A percentile compares a stretch with the other conserved stretches of the same genome.
phyloP scores from a whole-genome alignment of 1,139 yeast genomes.

The Debaryomyces singareniensis region DNA sequence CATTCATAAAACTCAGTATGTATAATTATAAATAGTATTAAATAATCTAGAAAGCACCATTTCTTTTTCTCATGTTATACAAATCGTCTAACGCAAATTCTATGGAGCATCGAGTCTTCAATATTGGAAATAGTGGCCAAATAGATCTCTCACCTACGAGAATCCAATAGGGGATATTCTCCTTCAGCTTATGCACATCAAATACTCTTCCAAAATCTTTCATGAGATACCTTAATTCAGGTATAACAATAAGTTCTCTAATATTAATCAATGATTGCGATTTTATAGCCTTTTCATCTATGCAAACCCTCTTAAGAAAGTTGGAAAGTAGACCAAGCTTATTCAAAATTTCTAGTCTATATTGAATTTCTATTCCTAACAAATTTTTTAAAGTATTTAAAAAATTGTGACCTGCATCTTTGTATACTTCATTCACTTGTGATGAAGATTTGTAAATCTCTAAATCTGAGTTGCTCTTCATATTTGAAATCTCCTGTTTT shows the following conservation, averaged over 20 bases:
- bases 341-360: conserved; percentile 74
- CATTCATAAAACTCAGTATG: too few relatives aligned
- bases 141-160: conserved; percentile 86
- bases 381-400: conserved; percentile 31
- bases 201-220: conserved; percentile 66
- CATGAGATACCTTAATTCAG: conserved; percentile 66
- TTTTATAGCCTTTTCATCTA: conserved; percentile 82
- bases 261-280: conserved; percentile 46
- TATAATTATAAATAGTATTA: conserved; percentile 1
- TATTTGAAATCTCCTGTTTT: not conserved
- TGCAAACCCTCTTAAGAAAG: conserved; percentile 65
- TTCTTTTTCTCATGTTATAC: conserved; percentile 46
- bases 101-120: conserved; percentile 85
- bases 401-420: conserved; percentile 26
- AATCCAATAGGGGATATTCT: conserved; percentile 85
- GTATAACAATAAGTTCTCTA: conserved; percentile 82
- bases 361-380: conserved; percentile 64
- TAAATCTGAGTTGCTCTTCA: conserved; percentile 13
- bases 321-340: conserved; percentile 71
- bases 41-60: conserved; percentile 6
- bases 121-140: conserved; percentile 85
- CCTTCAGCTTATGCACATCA: conserved; percentile 63
- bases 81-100: conserved; percentile 84
- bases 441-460: conserved; percentile 10
- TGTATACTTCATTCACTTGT: conserved; percentile 12